These are phyloP conservation scores for Akanthomyces uredinophilus DNA, from an alignment of 2,329 filamentous ascomycete genomes.

Conservation along the genomic window DNA sequence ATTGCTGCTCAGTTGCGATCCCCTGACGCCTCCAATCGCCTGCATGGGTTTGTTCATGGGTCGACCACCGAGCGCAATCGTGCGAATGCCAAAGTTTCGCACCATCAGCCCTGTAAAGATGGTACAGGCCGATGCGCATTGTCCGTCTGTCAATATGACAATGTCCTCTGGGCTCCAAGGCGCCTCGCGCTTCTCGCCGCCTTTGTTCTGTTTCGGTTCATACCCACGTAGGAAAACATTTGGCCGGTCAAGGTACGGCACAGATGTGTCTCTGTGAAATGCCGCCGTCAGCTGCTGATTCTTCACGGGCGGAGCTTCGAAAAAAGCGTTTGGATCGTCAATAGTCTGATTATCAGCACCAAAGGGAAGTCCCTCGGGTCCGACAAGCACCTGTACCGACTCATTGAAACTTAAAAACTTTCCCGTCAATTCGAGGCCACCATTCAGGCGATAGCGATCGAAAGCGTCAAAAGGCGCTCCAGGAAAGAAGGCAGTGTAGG, in stretches of 20 bases:
- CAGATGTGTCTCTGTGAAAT: background rate
- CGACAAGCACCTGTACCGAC: background rate
- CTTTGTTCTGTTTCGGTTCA: background rate
- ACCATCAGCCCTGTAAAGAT: slow-evolving; percentile 15
- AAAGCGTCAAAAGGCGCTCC: slow-evolving; percentile 6
- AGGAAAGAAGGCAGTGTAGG: background rate
- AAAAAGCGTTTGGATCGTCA: background rate
- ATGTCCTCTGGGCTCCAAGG: slow-evolving; percentile 16
- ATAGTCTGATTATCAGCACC: background rate
- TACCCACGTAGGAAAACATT: background rate
- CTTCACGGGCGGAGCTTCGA: background rate
- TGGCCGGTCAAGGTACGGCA: background rate
- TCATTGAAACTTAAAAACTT: background rate
- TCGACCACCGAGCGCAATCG: slow-evolving; percentile 57
- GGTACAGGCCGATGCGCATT: slow-evolving; percentile 21
- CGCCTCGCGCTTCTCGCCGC: background rate
- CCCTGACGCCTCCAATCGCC: slow-evolving; percentile 61
- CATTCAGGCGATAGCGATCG: background rate
- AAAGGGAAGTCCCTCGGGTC: background rate
- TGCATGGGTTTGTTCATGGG: slow-evolving; percentile 52
- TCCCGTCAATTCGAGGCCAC: background rate
- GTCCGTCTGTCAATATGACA: slow-evolving; percentile 22
- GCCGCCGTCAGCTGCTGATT: background rate
- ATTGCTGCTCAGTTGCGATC: slow-evolving; percentile 24
- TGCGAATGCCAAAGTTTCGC: slow-evolving; percentile 21